phyloP scores from a whole-genome alignment of 2,329 filamentous ascomycete species.

The Ophiostoma australiae region DNA sequence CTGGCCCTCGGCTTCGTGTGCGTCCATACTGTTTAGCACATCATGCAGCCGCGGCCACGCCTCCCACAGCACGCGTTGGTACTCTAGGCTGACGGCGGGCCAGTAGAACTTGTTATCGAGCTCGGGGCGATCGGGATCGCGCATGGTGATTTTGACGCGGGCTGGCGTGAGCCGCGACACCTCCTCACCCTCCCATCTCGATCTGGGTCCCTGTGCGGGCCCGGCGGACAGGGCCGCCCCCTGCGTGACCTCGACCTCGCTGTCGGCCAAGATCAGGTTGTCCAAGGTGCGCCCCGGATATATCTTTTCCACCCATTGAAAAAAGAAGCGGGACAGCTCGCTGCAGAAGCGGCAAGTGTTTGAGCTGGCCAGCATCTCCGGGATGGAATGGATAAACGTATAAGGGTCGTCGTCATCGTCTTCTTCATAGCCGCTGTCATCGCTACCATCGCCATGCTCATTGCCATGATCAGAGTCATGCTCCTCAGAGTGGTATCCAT shows the following conservation, averaged over 20 bases:
- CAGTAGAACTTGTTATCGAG: conserved; percentile 3
- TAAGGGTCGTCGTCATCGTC: background rate
- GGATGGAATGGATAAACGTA: background rate
- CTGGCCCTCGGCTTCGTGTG: background rate
- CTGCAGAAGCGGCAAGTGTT: background rate
- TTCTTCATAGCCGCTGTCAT: background rate
- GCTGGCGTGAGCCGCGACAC: background rate
- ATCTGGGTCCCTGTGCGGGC: background rate
- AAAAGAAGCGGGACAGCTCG: conserved; percentile 10
- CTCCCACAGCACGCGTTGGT: conserved; percentile 4
- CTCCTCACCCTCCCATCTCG: background rate
- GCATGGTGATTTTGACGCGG: background rate
- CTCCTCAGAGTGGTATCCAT: background rate
- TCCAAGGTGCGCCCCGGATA: background rate
- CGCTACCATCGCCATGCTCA: background rate
- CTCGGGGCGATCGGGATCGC: background rate
- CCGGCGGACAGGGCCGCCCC: background rate
- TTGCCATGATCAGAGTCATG: background rate
- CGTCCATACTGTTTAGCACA: conserved; percentile 12
- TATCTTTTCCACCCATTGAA: background rate
- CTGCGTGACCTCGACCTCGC: background rate
- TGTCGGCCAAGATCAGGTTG: background rate
- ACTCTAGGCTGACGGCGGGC: background rate
- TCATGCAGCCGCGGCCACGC: conserved; percentile 1
- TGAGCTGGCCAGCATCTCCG: conserved; percentile 8